Evolutionary conservation across 1,284 basidiomycete species (phyloP).

Genomic region (Ceratobasidium sp.): DNA sequence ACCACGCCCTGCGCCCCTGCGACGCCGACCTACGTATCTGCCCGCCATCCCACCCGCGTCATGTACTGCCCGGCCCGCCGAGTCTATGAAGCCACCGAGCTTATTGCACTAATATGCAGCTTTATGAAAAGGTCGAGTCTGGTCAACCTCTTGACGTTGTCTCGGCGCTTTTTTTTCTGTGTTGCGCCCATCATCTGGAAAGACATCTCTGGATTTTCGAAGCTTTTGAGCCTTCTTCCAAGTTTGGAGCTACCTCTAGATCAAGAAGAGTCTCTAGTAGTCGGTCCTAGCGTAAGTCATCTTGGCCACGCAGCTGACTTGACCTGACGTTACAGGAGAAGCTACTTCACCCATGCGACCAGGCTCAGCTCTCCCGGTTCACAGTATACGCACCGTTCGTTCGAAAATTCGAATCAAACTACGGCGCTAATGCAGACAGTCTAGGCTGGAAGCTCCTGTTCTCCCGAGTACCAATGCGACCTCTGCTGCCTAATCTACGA

Average conservation of each 20-base stretch:
- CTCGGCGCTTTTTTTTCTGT: background rate
- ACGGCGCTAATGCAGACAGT: too few relatives aligned
- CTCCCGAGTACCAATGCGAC: too few relatives aligned
- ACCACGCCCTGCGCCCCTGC: too few relatives aligned
- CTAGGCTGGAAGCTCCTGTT: too few relatives aligned
- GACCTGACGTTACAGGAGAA: background rate
- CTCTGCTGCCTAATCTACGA: too few relatives aligned
- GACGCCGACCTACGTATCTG: too few relatives aligned
- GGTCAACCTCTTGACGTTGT: background rate
- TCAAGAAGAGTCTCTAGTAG: too few relatives aligned
- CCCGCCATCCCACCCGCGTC: too few relatives aligned
- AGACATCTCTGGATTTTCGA: background rate
- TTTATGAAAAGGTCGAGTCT: background rate
- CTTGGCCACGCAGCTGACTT: background rate
- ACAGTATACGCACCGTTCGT: background rate
- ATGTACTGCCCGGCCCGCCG: too few relatives aligned
- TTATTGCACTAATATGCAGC: background rate
- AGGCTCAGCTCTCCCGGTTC: background rate
- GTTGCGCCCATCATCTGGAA: conserved; percentile 6
- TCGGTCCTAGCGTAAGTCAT: background rate
- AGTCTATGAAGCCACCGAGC: background rate
- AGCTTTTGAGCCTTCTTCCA: background rate
- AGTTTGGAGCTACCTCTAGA: too few relatives aligned
- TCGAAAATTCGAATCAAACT: too few relatives aligned
- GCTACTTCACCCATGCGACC: background rate